A percentile compares a stretch with the other conserved stretches of the same genome.
Evolutionary conservation across 345 rosid genomes (phyloP).

Genomic region (Gossypium raimondii): DNA sequence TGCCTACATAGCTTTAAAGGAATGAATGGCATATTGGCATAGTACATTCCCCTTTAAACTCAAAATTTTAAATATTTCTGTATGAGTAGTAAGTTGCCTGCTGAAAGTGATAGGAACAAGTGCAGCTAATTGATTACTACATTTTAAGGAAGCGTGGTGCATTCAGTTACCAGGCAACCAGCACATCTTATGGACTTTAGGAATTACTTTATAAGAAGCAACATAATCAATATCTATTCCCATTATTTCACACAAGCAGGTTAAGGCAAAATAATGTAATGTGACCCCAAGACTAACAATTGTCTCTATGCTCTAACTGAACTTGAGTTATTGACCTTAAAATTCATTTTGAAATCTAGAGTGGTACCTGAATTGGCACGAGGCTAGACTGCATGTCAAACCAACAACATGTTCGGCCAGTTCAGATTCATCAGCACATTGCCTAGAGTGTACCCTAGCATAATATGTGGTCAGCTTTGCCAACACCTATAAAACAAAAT

Average conservation of each 20-base stretch:
- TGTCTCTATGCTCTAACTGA: not conserved
- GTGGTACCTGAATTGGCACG: conserved; percentile 75
- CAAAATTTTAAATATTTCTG: not conserved
- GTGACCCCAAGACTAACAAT: not conserved
- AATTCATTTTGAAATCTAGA: not conserved
- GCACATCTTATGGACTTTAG: not conserved
- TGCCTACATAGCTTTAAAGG: not conserved
- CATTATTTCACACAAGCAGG: not conserved
- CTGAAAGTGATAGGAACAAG: not conserved
- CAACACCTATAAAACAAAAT: conserved; percentile 44
- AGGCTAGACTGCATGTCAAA: conserved; percentile 76
- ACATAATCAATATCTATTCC: not conserved
- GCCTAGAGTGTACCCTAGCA: conserved; percentile 71
- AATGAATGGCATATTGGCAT: not conserved
- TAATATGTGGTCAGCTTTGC: conserved; percentile 73
- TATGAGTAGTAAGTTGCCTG: not conserved
- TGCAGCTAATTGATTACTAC: not conserved
- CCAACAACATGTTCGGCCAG: conserved; percentile 85
- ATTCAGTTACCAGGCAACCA: not conserved
- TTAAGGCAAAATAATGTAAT: not conserved
- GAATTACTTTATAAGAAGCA: not conserved
- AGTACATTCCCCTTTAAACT: not conserved
- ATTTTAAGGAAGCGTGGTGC: not conserved
- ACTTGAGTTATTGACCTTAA: not conserved
- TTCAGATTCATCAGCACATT: conserved; percentile 89